Percentiles rank a stretch among this genome's conserved stretches.
Conservation (phyloP, 768 basidiomycete species). For the Suillus alpinus region DNA sequence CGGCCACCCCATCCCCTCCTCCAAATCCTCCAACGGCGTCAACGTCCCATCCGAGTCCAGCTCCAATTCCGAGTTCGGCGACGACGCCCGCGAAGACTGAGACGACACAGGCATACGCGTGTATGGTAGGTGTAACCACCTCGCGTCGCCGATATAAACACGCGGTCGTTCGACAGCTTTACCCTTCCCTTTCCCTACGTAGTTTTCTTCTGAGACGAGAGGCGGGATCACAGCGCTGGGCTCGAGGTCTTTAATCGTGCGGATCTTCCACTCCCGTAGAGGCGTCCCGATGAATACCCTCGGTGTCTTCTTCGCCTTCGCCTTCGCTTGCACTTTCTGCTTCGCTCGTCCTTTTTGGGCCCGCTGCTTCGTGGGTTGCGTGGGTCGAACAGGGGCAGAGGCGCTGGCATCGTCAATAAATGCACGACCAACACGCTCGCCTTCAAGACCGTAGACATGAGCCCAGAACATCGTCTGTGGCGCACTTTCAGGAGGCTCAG, state of each 20-base stretch:
- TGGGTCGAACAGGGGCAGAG: background rate
- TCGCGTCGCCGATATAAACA: slow-evolving; percentile 19
- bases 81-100: slow-evolving; percentile 8
- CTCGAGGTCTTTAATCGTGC: slow-evolving; percentile 21
- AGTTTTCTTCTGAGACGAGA: background rate
- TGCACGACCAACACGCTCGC: slow-evolving; percentile 25
- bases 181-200: background rate
- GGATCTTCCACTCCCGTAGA: slow-evolving; percentile 21
- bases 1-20: slow-evolving; percentile 21
- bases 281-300: slow-evolving; percentile 26
- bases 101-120: slow-evolving; percentile 16
- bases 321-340: background rate
- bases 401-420: slow-evolving; percentile 9
- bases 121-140: slow-evolving; percentile 18
- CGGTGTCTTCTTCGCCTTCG: slow-evolving; percentile 8
- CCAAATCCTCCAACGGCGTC: slow-evolving; percentile 11
- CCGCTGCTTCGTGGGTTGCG: background rate
- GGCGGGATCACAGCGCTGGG: slow-evolving; percentile 3
- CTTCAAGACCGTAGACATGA: slow-evolving; percentile 30
- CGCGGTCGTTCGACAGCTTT: slow-evolving; percentile 9
- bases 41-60: slow-evolving; percentile 12
- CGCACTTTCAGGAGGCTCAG: background rate
- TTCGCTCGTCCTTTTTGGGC: background rate
- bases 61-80: slow-evolving; percentile 5
- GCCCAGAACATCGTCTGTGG: slow-evolving; percentile 28